Base-by-base conservation (phyloP, 768 basidiomycete genomes). In the Boletus fagicola region DNA sequence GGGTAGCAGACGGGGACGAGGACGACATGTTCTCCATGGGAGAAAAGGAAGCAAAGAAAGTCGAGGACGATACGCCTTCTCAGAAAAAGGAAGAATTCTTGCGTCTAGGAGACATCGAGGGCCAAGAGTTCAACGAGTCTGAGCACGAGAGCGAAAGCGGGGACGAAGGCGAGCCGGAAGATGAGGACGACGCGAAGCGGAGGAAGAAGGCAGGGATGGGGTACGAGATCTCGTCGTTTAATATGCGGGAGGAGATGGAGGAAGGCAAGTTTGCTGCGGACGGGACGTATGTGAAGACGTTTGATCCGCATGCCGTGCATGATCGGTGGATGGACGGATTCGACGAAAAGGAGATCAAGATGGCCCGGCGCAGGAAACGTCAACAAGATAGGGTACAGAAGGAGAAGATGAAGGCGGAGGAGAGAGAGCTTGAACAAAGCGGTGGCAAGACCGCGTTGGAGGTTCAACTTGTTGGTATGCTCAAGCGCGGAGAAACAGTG, bases 201-300 rank as follows among this genome's bases (percentile, higher is more conserved):
- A 75, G 80, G 68, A 85, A 82, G 76, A 92, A 91, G 72, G 84
- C 79, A 39, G 89, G 88, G 13, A 98, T 99, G 96, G 97, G 96
- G 2, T 96, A 77, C 74, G 90, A 95, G 68, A 64, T 99, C 11
- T 94, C 91, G 4, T 90, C 92, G 28, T 99, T 99, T 84, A 96
- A 99, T 72, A 98, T 99, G 96, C 88, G 94, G 61, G 89, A 92
- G 65, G 97, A 99, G 80, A 95, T 98, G 89, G 88, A 93, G 68
- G 96, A 98, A 74, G 97, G 97, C 39, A 92, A 94, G 69, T 98
- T 99, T 77, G 87, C 92, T 5, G 90, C 90, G 58, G 96, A 98
- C 68, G 97, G 97, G 47, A 89, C 74, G 65, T 93, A 94, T 68
- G 85, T 90, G 49, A 87, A 89, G 62, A 81, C 87, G 12, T 87